Evolutionary conservation across 2,329 filamentous ascomycete species (phyloP).

Genomic region (Ophiostoma pallidulum): DNA sequence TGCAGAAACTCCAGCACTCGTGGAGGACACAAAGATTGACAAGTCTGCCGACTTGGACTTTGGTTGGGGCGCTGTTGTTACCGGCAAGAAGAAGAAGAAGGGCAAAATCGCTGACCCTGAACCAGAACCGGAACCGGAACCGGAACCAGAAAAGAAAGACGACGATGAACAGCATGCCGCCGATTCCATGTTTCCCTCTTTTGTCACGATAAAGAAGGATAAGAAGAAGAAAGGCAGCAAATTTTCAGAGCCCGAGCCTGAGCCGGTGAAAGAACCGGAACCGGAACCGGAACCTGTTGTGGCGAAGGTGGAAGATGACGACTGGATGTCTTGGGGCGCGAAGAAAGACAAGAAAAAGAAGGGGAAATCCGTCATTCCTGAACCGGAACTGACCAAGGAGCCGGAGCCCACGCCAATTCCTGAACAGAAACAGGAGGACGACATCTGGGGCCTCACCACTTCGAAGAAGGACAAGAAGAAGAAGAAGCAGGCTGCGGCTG

Average conservation of each 20-base stretch:
- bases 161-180: slow-evolving; percentile 11
- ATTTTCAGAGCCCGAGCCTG: slow-evolving; percentile 10
- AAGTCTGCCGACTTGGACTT: slow-evolving; percentile 23
- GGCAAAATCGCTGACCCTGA: slow-evolving; percentile 1
- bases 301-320: slow-evolving; percentile 27
- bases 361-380: slow-evolving; percentile 15
- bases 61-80: slow-evolving; percentile 20
- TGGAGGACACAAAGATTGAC: slow-evolving; percentile 14
- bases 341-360: slow-evolving; percentile 29
- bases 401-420: slow-evolving; percentile 8
- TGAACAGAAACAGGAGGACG: slow-evolving; percentile 7
- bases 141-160: slow-evolving; percentile 5
- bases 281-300: slow-evolving; percentile 11
- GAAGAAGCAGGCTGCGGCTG: slow-evolving; percentile 16
- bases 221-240: slow-evolving; percentile 23
- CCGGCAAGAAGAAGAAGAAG: slow-evolving; percentile 22
- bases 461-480: slow-evolving; percentile 19
- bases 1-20: slow-evolving; percentile 9
- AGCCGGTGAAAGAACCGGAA: slow-evolving; percentile 1
- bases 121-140: slow-evolving; percentile 2
- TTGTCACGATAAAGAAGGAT: slow-evolving; percentile 30
- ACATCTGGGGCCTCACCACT: slow-evolving; percentile 12
- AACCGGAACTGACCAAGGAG: slow-evolving; percentile 8
- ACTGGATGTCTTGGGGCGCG: slow-evolving; percentile 20
- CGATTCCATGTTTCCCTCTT: slow-evolving; percentile 20